These are phyloP conservation scores for Megacollybia marginata DNA, from an alignment of 768 basidiomycete genomes.

Conservation along the genomic window DNA sequence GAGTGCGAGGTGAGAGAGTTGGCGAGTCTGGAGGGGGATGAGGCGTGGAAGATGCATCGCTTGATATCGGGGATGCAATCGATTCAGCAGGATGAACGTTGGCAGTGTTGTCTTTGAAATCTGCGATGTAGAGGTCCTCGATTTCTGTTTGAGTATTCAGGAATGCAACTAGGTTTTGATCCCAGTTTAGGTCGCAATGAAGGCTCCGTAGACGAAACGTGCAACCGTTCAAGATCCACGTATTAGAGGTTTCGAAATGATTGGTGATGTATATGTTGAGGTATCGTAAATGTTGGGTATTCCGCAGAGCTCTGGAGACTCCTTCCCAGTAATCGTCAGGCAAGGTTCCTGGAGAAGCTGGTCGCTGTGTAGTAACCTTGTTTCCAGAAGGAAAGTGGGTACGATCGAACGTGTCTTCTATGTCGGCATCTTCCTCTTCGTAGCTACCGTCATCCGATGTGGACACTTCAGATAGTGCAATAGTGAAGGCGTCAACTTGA, in stretches of 20 bases:
- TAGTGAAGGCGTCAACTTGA: constrained; percentile 48
- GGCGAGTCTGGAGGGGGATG: constrained; percentile 5
- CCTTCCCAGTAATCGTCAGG: constrained; percentile 41
- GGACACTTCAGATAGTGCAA: constrained; percentile 30
- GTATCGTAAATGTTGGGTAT: constrained; percentile 39
- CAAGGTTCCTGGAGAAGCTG: constrained; percentile 3
- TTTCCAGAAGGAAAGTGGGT: neutral
- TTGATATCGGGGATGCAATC: constrained; percentile 16
- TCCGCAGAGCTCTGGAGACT: constrained; percentile 41
- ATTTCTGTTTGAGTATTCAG: constrained; percentile 40
- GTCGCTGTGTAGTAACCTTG: neutral
- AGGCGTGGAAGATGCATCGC: constrained; percentile 18
- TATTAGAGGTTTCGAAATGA: constrained; percentile 22
- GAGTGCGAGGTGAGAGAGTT: constrained; percentile 12
- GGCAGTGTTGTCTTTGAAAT: constrained; percentile 27
- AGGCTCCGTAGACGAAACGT: constrained; percentile 52
- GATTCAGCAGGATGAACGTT: constrained; percentile 12
- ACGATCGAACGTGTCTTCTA: constrained; percentile 13
- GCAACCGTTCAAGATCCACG: constrained; percentile 35
- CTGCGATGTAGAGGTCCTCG: constrained; percentile 41
- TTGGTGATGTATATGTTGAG: constrained; percentile 43
- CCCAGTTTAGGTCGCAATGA: constrained; percentile 65
- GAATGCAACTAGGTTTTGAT: constrained; percentile 44
- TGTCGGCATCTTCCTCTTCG: constrained; percentile 12
- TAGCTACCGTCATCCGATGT: constrained; percentile 21